A percentile compares a stretch with the other conserved stretches of the same genome.
phyloP scores from a whole-genome alignment of 2,329 filamentous ascomycete species.

The Nemania sp. region DNA sequence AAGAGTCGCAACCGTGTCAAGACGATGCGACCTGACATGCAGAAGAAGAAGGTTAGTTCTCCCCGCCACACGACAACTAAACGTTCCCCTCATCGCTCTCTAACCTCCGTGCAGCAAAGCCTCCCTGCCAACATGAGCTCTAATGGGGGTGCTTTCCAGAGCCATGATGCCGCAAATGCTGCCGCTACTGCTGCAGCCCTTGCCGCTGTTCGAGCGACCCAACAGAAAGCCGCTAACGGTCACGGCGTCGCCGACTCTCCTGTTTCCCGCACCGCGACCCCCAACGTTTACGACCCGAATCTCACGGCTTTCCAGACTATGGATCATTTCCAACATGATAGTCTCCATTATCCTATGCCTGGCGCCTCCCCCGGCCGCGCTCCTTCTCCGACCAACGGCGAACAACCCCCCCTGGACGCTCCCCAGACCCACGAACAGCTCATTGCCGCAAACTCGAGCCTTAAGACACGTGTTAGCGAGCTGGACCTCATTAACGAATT shows the following conservation, averaged over 20 bases:
- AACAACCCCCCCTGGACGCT: constrained; percentile 74
- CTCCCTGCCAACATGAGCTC: constrained; percentile 61
- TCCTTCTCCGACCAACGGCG: constrained; percentile 64
- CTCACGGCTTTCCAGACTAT: constrained; percentile 85
- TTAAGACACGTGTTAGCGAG: constrained; percentile 96
- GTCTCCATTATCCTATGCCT: constrained; percentile 64
- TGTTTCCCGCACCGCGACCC: constrained; percentile 82
- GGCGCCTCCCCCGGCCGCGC: constrained; percentile 65
- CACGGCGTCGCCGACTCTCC: constrained; percentile 79
- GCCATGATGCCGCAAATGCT: constrained; percentile 67
- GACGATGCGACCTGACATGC: constrained; percentile 80
- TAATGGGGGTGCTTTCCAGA: constrained; percentile 71
- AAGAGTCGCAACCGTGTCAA: constrained; percentile 99
- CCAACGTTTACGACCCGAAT: constrained; percentile 78
- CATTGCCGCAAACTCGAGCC: constrained; percentile 80
- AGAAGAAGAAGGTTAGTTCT: constrained; percentile 77
- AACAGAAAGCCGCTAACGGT: constrained; percentile 75
- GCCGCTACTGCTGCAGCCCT: constrained; percentile 66
- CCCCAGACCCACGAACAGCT: constrained; percentile 85
- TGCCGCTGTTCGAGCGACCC: constrained; percentile 68
- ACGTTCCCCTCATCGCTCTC: constrained; percentile 7
- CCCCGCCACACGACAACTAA: constrained; percentile 23
- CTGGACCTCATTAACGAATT: constrained; percentile 93
- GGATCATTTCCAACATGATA: constrained; percentile 72
- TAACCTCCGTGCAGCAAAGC: constrained; percentile 53